phyloP scores from a whole-genome alignment of 306 rosid species.

The Acacia acuminata region DNA sequence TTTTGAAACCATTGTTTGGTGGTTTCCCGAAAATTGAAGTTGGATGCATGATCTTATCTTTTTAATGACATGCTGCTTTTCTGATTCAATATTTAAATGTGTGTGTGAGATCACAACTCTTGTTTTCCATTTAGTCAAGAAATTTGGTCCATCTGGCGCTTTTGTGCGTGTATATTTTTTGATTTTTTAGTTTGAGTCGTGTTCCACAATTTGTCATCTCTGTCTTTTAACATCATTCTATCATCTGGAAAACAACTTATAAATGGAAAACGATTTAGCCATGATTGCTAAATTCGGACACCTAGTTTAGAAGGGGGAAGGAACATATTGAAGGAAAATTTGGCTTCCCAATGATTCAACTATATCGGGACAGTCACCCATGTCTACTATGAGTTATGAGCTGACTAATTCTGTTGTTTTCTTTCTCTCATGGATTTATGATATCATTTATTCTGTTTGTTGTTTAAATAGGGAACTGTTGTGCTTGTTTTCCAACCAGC shows the following conservation, averaged over 20 bases:
- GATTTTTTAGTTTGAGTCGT: not conserved
- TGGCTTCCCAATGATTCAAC: constrained; percentile 6
- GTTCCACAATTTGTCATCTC: not conserved
- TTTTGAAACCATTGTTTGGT: no score
- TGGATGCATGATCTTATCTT: not conserved
- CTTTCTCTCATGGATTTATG: constrained; percentile 1
- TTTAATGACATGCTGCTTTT: not conserved
- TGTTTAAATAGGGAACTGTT: constrained; percentile 70
- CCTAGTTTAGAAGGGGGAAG: not conserved
- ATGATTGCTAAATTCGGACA: not conserved
- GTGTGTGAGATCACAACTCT: not conserved
- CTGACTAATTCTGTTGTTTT: constrained; percentile 19
- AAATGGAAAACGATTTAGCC: not conserved
- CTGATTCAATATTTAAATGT: not conserved
- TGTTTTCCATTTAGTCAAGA: not conserved
- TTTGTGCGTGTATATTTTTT: not conserved
- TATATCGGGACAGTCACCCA: not conserved
- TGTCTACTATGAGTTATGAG: not conserved
- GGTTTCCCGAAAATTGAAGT: not conserved
- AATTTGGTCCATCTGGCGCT: not conserved
- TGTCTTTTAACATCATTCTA: not conserved
- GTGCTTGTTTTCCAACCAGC: constrained; percentile 96
- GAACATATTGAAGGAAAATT: not conserved
- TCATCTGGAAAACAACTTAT: constrained; percentile 6
- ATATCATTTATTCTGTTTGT: constrained; percentile 23